Evolutionary conservation across 176 grass and related monocot species (phyloP).

Genomic region (Carex kokanica): DNA sequence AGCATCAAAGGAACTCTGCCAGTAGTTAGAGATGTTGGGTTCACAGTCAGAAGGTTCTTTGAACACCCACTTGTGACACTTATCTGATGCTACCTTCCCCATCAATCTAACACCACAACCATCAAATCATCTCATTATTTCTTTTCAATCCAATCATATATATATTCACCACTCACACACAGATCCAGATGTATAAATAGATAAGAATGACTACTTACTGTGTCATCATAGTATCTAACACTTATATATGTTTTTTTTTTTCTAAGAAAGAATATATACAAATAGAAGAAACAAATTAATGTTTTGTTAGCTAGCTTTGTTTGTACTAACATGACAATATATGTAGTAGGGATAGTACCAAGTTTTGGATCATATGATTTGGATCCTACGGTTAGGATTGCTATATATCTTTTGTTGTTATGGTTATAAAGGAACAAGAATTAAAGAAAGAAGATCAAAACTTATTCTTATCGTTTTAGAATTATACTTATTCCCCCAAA

Average conservation of each 20-base stretch:
- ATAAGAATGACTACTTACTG: background rate
- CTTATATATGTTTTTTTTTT: background rate
- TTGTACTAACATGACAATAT: background rate
- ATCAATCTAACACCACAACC: conserved; percentile 62
- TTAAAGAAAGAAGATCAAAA: background rate
- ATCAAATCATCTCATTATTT: background rate
- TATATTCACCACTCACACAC: background rate
- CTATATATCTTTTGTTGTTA: background rate
- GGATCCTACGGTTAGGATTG: too few species aligned
- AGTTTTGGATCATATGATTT: too few species aligned
- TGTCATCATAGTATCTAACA: conserved; percentile 14
- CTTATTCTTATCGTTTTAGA: background rate
- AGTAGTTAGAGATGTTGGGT: conserved; percentile 99
- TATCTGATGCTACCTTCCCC: conserved; percentile 99
- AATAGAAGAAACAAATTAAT: background rate
- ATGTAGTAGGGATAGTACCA: too few species aligned
- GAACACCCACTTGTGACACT: conserved; percentile 99
- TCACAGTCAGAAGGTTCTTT: conserved; percentile 99
- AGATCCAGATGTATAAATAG: background rate
- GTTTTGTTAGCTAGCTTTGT: background rate
- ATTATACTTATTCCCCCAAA: background rate
- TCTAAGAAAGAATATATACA: background rate
- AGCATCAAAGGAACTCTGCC: conserved; percentile 99
- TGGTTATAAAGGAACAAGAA: background rate
- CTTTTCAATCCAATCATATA: conserved; percentile 10